Conservation (phyloP, 495 filamentous ascomycete genomes). For the Articulospora tetracladia region DNA sequence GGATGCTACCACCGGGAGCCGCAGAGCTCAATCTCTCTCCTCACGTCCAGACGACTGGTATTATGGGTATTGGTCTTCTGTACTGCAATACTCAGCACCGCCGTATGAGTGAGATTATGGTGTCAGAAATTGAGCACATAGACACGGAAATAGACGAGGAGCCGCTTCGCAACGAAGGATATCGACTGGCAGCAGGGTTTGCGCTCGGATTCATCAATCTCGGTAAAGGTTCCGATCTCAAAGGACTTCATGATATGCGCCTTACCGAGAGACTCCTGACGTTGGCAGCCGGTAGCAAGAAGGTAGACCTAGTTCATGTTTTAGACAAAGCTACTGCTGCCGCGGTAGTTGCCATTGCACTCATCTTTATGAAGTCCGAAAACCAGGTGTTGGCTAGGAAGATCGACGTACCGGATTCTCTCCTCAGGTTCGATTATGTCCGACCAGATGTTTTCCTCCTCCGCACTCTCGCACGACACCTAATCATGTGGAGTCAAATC, state of each 20-base stretch:
- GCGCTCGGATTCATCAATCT: slow-evolving; percentile 94
- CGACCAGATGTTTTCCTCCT: slow-evolving; percentile 90
- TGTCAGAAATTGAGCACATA: slow-evolving; percentile 89
- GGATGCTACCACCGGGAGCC: slow-evolving; percentile 86
- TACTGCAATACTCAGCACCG: slow-evolving; percentile 96
- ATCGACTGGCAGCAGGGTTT: slow-evolving; percentile 90
- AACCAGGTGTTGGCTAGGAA: slow-evolving; percentile 85
- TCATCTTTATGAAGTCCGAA: slow-evolving; percentile 97
- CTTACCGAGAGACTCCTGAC: slow-evolving; percentile 82
- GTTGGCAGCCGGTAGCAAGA: slow-evolving; percentile 80
- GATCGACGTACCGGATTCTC: slow-evolving; percentile 86
- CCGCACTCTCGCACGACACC: slow-evolving; percentile 81
- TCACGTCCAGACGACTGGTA: slow-evolving; percentile 90
- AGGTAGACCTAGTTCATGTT: slow-evolving; percentile 83
- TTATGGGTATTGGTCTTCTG: slow-evolving; percentile 94
- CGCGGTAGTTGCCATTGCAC: slow-evolving; percentile 82
- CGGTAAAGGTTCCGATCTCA: slow-evolving; percentile 81
- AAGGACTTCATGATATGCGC: slow-evolving; percentile 90
- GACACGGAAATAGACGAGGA: slow-evolving; percentile 67
- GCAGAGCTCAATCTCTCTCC: slow-evolving; percentile 92
- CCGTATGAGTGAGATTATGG: slow-evolving; percentile 97
- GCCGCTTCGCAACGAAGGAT: slow-evolving; percentile 87
- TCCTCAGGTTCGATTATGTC: slow-evolving; percentile 89
- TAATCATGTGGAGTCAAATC: slow-evolving; percentile 93
- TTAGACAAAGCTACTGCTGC: slow-evolving; percentile 89